Conservation (phyloP, 2,329 filamentous ascomycete species). For the Sclerotinia subarctica region DNA sequence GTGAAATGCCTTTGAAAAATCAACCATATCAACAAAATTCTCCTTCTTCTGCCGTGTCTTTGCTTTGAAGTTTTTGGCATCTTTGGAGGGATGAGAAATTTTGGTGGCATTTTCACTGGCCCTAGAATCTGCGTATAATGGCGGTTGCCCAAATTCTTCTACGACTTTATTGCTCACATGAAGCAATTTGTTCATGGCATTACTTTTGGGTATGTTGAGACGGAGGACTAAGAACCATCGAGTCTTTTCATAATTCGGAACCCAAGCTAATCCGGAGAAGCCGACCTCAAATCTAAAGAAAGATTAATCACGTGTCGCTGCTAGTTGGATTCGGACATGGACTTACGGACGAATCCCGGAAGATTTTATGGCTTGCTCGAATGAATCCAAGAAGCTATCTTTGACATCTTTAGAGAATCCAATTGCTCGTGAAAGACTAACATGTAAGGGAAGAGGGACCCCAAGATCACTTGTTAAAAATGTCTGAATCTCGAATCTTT, state of each 20-base stretch:
- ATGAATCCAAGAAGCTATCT: conserved; percentile 58
- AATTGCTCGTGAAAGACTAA: conserved; percentile 83
- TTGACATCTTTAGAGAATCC: conserved; percentile 71
- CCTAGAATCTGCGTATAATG: conserved; percentile 56
- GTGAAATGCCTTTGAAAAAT: conserved; percentile 67
- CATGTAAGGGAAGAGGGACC: conserved; percentile 76
- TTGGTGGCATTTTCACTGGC: not conserved
- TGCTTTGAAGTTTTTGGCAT: not conserved
- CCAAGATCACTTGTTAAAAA: conserved; percentile 76
- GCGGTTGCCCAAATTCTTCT: conserved; percentile 59
- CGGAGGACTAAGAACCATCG: conserved; percentile 83
- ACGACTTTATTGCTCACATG: conserved; percentile 63
- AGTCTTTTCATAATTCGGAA: conserved; percentile 61
- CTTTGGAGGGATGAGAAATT: not conserved
- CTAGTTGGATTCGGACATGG: not conserved
- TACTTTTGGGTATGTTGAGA: conserved; percentile 47
- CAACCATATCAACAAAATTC: conserved; percentile 30
- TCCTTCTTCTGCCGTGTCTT: conserved; percentile 22
- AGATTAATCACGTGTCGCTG: conserved; percentile 3
- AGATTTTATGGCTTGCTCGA: conserved; percentile 47
- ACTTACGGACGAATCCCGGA: conserved; percentile 47
- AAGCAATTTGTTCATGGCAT: conserved; percentile 62
- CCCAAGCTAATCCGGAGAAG: conserved; percentile 55
- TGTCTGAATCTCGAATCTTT: conserved; percentile 52
- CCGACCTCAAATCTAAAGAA: conserved; percentile 31